These are phyloP conservation scores for Coniophora puteana DNA, from an alignment of 1,284 basidiomycete genomes.

Conservation along the genomic window DNA sequence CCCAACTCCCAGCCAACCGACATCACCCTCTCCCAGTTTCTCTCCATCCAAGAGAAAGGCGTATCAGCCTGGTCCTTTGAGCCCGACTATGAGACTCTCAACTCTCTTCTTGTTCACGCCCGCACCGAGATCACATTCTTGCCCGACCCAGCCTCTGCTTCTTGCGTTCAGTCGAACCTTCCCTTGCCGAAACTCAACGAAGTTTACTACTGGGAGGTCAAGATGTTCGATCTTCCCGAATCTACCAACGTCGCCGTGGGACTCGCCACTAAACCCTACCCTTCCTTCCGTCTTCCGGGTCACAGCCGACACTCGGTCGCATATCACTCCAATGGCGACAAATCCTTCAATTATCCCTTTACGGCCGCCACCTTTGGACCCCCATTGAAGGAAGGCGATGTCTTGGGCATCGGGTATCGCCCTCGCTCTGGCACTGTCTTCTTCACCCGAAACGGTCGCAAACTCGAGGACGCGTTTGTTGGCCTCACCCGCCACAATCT, in stretches of 20 bases:
- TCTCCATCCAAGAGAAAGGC: constrained; percentile 97
- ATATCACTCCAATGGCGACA: constrained; percentile 96
- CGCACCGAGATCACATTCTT: constrained; percentile 96
- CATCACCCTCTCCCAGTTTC: constrained; percentile 94
- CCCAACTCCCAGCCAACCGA: constrained; percentile 93
- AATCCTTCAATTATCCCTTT: constrained; percentile 97
- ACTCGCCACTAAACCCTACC: constrained; percentile 93
- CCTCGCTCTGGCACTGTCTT: constrained; percentile 95
- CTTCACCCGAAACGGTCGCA: constrained; percentile 94
- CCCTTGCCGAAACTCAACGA: constrained; percentile 95
- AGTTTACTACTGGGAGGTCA: constrained; percentile 97
- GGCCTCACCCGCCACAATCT: constrained; percentile 88
- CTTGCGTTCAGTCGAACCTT: constrained; percentile 91
- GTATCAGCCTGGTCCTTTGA: constrained; percentile 98
- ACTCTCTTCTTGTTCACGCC: constrained; percentile 86
- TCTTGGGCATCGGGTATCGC: constrained; percentile 90
- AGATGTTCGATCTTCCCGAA: constrained; percentile 92
- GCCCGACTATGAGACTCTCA: constrained; percentile 92
- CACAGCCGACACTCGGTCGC: constrained; percentile 90
- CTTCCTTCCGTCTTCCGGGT: constrained; percentile 89
- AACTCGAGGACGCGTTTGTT: constrained; percentile 91
- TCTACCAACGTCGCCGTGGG: constrained; percentile 85
- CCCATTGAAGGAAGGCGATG: constrained; percentile 87
- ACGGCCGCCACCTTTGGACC: constrained; percentile 85
- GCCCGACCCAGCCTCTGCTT: constrained; percentile 88